phyloP scores from a whole-genome alignment of 345 rosid genomes.

The Arabidopsis thaliana region DNA sequence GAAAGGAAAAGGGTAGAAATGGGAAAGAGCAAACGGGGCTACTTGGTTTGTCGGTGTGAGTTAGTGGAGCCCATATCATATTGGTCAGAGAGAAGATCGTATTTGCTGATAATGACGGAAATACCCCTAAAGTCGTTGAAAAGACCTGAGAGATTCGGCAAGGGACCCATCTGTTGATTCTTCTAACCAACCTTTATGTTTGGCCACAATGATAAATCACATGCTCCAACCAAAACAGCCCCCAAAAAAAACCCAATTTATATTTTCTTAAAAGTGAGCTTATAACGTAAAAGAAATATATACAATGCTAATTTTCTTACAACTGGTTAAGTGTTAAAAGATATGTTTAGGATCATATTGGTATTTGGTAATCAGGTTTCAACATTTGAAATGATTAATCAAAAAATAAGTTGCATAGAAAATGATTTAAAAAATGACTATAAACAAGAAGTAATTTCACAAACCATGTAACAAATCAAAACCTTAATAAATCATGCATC shows the following conservation, averaged over 20 bases:
- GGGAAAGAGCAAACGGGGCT: not conserved
- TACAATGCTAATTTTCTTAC: not conserved
- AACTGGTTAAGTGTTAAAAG: too few species aligned
- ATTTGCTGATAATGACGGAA: not conserved
- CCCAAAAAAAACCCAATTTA: not conserved
- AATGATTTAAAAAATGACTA: too few species aligned
- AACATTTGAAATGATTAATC: too few species aligned
- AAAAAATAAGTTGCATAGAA: too few species aligned
- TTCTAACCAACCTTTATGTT: slow-evolving; percentile 35
- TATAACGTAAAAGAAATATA: not conserved
- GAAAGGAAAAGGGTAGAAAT: not conserved
- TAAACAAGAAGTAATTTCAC: too few species aligned
- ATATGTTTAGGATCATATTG: too few species aligned
- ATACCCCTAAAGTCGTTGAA: slow-evolving; percentile 32
- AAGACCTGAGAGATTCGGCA: slow-evolving; percentile 22
- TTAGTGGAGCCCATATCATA: not conserved
- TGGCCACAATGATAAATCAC: slow-evolving; percentile 41
- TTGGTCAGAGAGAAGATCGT: too few species aligned
- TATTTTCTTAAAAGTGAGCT: too few species aligned
- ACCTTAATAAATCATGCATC: too few species aligned
- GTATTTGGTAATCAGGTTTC: too few species aligned
- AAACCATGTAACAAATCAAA: too few species aligned
- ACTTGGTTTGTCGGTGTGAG: slow-evolving; percentile 26
- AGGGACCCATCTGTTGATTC: slow-evolving; percentile 30
- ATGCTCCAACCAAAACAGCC: slow-evolving; percentile 41